Conservation (phyloP, 305 asterid species). For the Petunia hybrid region DNA sequence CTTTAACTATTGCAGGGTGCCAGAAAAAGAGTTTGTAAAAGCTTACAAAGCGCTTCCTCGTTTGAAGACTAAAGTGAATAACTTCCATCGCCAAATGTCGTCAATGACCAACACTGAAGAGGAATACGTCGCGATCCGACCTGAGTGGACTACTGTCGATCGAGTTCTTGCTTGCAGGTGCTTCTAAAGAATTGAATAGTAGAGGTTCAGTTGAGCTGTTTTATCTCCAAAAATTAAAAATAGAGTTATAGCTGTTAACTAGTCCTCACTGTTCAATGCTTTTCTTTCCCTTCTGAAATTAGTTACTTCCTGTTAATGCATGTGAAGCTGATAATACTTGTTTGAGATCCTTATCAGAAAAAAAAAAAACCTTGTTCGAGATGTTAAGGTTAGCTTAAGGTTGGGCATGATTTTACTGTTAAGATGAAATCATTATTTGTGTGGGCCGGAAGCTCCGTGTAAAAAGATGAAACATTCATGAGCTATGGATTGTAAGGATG, state of each 20-base stretch:
- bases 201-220: constrained; percentile 18
- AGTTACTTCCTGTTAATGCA: constrained; percentile 15
- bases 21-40: constrained; percentile 81
- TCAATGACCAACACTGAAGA: constrained; percentile 75
- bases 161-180: constrained; percentile 93
- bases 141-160: constrained; percentile 96
- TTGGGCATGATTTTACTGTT: constrained; percentile 4
- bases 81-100: constrained; percentile 79
- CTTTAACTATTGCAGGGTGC: constrained; percentile 73
- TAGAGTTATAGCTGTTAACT: background rate
- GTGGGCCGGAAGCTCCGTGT: background rate
- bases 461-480: background rate
- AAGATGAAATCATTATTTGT: background rate
- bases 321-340: background rate
- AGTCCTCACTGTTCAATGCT: constrained; percentile 8
- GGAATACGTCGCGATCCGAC: constrained; percentile 82
- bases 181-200: constrained; percentile 22
- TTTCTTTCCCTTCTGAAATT: constrained; percentile 26
- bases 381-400: constrained; percentile 5
- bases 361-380: too few species aligned
- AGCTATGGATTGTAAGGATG: constrained; percentile 1
- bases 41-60: constrained; percentile 94
- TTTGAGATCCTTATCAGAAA: too few species aligned
- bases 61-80: constrained; percentile 81
- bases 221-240: background rate